These are phyloP conservation scores for Hansenula anomala DNA, from an alignment of 1,139 yeast species.

Conservation along the genomic window DNA sequence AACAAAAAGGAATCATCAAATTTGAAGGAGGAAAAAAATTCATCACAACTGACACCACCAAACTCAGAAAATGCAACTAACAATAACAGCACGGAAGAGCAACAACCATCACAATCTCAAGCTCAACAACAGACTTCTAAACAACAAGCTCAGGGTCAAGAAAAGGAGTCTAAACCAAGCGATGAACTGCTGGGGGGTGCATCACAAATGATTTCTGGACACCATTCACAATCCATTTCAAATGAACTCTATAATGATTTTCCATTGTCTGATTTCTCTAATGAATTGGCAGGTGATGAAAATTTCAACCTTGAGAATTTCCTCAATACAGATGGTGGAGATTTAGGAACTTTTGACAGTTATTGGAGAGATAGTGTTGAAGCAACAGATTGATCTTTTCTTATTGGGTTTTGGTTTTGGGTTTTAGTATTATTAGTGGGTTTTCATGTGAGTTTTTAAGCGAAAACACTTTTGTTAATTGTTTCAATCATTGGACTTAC, in stretches of 20 bases:
- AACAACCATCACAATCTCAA: constrained; percentile 1
- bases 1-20: constrained; percentile 2
- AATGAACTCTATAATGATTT: constrained; percentile 20
- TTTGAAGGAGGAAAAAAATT: constrained; percentile 10
- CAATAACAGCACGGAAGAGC: constrained; percentile 2
- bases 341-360: constrained; percentile 18
- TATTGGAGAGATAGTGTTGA: constrained; percentile 24
- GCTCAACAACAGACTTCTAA: constrained; percentile 2
- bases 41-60: constrained; percentile 24
- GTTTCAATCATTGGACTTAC: no score
- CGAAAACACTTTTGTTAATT: no score
- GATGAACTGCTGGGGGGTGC: constrained; percentile 12
- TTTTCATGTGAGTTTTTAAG: no score
- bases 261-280: constrained; percentile 19
- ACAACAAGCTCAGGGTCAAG: neutral
- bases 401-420: no score
- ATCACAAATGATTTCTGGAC: constrained; percentile 10
- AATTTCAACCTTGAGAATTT: constrained; percentile 23
- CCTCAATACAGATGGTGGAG: constrained; percentile 20
- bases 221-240: constrained; percentile 8
- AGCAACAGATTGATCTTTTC: constrained; percentile 23
- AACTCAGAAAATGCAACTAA: constrained; percentile 21
- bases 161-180: constrained; percentile 1
- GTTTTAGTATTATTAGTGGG: no score
- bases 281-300: constrained; percentile 21